Conservation (phyloP, 2,329 filamentous ascomycete species). For the Aschersonia sp. region DNA sequence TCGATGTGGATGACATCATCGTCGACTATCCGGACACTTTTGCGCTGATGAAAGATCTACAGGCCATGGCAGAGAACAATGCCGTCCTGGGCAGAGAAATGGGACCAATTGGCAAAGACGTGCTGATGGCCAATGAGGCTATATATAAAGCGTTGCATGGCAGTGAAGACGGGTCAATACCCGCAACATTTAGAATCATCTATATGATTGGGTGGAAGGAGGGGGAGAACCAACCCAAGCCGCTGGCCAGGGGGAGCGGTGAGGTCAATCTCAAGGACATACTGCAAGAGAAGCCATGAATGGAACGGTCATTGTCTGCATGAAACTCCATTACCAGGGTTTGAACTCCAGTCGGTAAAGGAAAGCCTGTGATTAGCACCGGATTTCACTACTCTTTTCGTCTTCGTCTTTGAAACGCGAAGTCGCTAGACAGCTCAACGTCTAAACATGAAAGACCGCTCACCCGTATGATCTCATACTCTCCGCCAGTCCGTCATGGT, state of each 20-base stretch:
- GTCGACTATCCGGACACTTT: conserved; percentile 88
- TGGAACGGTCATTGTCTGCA: no score
- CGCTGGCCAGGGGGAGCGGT: conserved; percentile 70
- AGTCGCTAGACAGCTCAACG: not conserved
- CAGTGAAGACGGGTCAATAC: conserved; percentile 60
- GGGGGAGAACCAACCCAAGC: conserved; percentile 61
- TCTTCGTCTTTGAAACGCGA: not conserved
- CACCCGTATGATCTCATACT: conserved; percentile 21
- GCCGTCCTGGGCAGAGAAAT: conserved; percentile 75
- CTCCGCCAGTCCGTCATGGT: conserved; percentile 95
- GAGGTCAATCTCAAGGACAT: conserved; percentile 82
- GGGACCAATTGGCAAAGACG: conserved; percentile 64
- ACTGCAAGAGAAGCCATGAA: conserved; percentile 28
- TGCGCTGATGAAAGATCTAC: conserved; percentile 82
- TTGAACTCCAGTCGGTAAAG: no score
- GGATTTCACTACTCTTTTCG: not conserved
- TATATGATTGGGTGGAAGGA: conserved; percentile 99
- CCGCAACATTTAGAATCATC: conserved; percentile 87
- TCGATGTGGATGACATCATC: conserved; percentile 93
- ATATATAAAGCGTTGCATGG: conserved; percentile 85
- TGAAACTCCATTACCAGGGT: no score
- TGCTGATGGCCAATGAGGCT: conserved; percentile 71
- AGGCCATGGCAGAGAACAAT: conserved; percentile 93
- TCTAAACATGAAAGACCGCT: not conserved
- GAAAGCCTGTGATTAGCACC: no score